Evolutionary conservation across 164 flowering plant species (phyloP).

Genomic region (Pachysandra terminalis): DNA sequence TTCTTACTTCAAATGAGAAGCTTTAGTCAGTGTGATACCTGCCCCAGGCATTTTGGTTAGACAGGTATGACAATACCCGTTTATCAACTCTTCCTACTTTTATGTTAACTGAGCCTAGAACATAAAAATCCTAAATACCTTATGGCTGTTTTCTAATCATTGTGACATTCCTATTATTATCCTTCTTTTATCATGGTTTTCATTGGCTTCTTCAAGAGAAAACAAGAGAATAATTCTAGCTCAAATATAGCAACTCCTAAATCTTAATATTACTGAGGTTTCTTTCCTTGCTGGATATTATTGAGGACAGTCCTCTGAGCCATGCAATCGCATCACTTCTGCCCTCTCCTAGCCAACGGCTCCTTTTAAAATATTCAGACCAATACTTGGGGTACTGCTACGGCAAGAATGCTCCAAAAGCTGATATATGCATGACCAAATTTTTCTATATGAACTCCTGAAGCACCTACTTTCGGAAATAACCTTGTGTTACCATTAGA

Average conservation of each 20-base stretch:
- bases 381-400: background rate
- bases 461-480: background rate
- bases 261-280: no score
- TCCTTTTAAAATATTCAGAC: background rate
- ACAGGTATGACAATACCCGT: no score
- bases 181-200: background rate
- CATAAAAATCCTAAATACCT: no score
- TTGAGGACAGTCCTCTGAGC: background rate
- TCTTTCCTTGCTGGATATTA: background rate
- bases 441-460: background rate
- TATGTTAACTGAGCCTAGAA: no score
- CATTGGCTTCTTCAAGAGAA: background rate
- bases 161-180: background rate
- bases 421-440: background rate
- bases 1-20: no score
- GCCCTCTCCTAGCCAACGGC: background rate
- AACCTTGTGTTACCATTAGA: background rate
- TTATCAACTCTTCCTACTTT: no score
- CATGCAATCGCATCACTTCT: background rate
- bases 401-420: background rate
- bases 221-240: background rate
- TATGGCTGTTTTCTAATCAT: background rate
- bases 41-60: no score
- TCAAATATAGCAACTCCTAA: background rate
- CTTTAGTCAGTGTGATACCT: no score